Base-by-base conservation (phyloP, 148 eudicot species). In the Dianthus caryophyllus region DNA sequence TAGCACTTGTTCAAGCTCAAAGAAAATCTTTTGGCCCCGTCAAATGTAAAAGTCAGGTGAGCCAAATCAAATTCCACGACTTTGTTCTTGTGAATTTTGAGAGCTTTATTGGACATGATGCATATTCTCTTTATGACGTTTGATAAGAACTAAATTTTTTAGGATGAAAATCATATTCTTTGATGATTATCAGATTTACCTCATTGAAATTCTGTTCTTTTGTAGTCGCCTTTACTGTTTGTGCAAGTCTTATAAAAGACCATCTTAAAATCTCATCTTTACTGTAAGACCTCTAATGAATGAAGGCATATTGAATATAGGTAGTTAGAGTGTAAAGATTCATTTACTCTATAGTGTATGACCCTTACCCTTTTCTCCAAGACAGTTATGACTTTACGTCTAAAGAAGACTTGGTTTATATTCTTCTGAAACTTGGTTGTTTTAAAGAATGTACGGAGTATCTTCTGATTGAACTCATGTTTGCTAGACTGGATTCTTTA, bases 1-100 rank as follows among this genome's bases (percentile, higher is more conserved):
- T 94, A 60, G 97, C 96, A 44, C 73, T 94, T 71, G 87, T 94
- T 71, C 97, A 94, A 79, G 97, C 93, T 50, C 99, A 94, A 77
- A 82, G 75, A 69, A 94, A 90, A 71, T 82, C 93, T 69, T 79
- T 70, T 79, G 91, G 97, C 31, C 85, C 96, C 46, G 74, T 36
- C 30, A 69, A 75, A 66, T 72, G 68, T 73, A 67, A 68, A 66
- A 63, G 71, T 71, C 88, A 83, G 98, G 97, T 92, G 64, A 66
- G 80, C 56, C 66, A 65, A 44, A 64, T 52, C 71, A 61, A 53
- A 56, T 18, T 70, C 61, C 30, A 54, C 48, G 68, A 29, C 13
- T 25, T 33, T 30, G 18, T 52, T n/a, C n/a, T n/a, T n/a, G n/a
- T n/a, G n/a, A 25, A 53, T 71, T 22, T 5, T 52, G 8, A 31